phyloP scores from a whole-genome alignment of 2,329 filamentous ascomycete genomes.

The Fusarium agapanthi region DNA sequence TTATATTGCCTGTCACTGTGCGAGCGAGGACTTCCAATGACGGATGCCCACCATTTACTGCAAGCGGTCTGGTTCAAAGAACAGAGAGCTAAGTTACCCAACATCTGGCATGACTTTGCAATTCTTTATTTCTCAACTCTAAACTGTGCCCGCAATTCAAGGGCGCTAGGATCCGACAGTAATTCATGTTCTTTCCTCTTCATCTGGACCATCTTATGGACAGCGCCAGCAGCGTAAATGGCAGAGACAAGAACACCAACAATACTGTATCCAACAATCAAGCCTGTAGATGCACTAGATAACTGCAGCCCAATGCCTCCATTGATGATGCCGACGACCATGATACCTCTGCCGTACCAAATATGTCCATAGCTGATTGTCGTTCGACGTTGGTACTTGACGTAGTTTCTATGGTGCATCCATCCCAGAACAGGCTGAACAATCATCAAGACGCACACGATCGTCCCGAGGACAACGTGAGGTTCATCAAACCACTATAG shows the following conservation, averaged over 20 bases:
- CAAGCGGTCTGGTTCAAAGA: background rate
- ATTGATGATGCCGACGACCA: background rate
- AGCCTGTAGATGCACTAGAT: background rate
- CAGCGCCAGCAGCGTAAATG: background rate
- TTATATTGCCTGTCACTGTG: accelerated
- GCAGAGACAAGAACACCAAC: background rate
- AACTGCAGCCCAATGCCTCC: background rate
- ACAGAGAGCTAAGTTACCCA: background rate
- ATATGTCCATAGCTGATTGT: background rate
- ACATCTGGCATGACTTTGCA: accelerated
- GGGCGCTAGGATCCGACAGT: background rate
- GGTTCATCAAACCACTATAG: background rate
- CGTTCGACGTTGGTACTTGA: background rate
- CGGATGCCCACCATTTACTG: background rate
- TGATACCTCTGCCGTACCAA: background rate
- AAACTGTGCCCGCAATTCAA: background rate
- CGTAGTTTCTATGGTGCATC: background rate
- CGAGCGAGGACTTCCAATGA: accelerated
- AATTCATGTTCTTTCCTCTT: background rate
- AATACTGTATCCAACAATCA: background rate
- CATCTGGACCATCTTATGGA: background rate
- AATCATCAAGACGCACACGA: background rate
- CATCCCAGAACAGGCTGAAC: background rate
- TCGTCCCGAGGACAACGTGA: background rate
- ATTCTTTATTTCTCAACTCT: background rate